Base-by-base conservation (phyloP, 345 rosid genomes). In the Combretum micranthum region DNA sequence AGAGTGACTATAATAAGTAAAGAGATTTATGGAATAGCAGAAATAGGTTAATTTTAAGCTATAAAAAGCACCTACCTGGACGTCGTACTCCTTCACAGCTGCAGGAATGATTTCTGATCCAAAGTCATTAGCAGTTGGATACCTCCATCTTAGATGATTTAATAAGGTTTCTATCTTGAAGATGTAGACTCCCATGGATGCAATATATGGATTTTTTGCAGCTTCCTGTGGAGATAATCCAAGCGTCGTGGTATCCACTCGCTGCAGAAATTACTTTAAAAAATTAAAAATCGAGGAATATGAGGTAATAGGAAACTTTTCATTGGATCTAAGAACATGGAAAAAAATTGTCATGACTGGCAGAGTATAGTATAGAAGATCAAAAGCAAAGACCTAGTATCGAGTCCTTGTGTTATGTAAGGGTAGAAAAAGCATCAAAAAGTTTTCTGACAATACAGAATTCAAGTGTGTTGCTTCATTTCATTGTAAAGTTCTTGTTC, bases 21-120 rank as follows among this genome's bases (percentile, higher is more conserved):
- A 42, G 13, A 15, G 20, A 20, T 54, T 16, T 18, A 2, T 42
- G 42, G 13, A 51, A 39, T 0, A 14, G 16, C 18, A 45, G 21
- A 18, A 25, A 13, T 45, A 9, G 43, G 53, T 45, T 42, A 64
- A 50, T 15, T 61, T 6, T 48, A 21, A 22, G 43, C 22, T 39
- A 12, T 53, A 8, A 47, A 56, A 49, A 13, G 59, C 39, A 59
- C 70, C 71, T 82, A 87, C 98, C 58, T 82, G 88, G 66, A 88
- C 93, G 69, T 83, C 69, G 47, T 83, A 80, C 71, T 86, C 98
- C 78, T 23, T 68, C 22, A 92, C 85, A 52, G 98, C 87, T 21
- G 95, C 88, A 55, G 96, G 96, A 64, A 92, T 92, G 57, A 92
- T 76, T 64, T 92, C 96, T 56, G 98, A 92, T 23, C 96, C 98